Evolutionary conservation across 345 rosid genomes (phyloP).

Genomic region (Chamaenerion angustifolium): DNA sequence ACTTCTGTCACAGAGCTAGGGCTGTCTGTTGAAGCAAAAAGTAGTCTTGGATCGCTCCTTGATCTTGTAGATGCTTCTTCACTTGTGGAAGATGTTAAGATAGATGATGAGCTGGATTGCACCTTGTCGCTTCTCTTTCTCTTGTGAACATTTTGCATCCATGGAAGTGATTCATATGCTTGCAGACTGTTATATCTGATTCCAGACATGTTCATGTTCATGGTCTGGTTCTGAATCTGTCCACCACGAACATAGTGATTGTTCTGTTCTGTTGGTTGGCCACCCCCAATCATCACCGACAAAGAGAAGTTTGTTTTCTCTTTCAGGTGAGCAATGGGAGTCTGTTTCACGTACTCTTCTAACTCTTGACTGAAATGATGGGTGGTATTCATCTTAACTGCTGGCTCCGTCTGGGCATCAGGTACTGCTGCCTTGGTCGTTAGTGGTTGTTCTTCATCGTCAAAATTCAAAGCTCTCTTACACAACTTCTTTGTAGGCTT

Average conservation of each 20-base stretch:
- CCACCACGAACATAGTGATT: slow-evolving; percentile 9
- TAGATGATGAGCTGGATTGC: slow-evolving; percentile 27
- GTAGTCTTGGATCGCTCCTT: not conserved
- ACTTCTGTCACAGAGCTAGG: slow-evolving; percentile 10
- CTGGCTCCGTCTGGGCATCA: slow-evolving; percentile 2
- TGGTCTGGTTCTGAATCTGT: slow-evolving; percentile 18
- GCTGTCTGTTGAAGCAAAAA: slow-evolving; percentile 10
- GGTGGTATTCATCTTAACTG: slow-evolving; percentile 13
- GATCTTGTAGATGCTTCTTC: slow-evolving; percentile 7
- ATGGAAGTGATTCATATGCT: slow-evolving; percentile 17
- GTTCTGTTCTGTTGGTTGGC: not conserved
- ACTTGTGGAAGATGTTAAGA: slow-evolving; percentile 19
- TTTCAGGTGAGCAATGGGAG: no score
- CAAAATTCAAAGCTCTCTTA: slow-evolving; percentile 45
- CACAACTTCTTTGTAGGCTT: slow-evolving; percentile 29
- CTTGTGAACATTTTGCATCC: slow-evolving; percentile 19
- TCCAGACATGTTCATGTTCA: slow-evolving; percentile 23
- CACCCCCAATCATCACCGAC: not conserved
- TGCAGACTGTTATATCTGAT: slow-evolving; percentile 22
- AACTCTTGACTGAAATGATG: slow-evolving; percentile 12
- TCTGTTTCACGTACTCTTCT: slow-evolving; percentile 8
- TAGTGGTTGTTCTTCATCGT: slow-evolving; percentile 12
- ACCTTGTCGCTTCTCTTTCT: slow-evolving; percentile 36
- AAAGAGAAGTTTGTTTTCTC: not conserved
- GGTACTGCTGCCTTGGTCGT: slow-evolving; percentile 11